A percentile compares a stretch with the other conserved stretches of the same genome.
phyloP scores from a whole-genome alignment of 176 grass and related monocot species.

The Elymus sibiricus region DNA sequence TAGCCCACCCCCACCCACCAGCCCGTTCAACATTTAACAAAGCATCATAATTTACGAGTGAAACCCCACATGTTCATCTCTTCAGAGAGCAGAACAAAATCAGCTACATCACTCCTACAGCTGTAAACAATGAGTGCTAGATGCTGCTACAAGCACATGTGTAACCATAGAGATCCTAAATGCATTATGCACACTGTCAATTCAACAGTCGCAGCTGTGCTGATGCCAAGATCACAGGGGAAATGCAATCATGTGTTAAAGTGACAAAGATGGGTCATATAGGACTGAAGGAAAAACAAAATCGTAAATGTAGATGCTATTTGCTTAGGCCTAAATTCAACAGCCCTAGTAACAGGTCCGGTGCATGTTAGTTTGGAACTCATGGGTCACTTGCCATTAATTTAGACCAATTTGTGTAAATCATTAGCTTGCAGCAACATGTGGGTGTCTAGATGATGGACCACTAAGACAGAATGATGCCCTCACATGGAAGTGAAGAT shows the following conservation, averaged over 20 bases:
- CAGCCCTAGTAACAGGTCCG: not conserved
- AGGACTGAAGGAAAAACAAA: not conserved
- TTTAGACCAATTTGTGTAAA: not conserved
- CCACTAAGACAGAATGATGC: not conserved
- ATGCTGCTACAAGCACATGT: not conserved
- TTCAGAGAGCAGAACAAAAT: not conserved
- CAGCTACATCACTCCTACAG: not conserved
- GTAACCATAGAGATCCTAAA: not conserved
- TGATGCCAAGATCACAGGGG: not conserved
- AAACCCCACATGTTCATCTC: not conserved
- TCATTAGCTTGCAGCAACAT: slow-evolving; percentile 19
- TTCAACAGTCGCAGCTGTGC: not conserved
- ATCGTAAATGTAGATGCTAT: not conserved
- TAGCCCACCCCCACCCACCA: not conserved
- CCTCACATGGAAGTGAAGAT: not conserved
- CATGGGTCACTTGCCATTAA: not conserved
- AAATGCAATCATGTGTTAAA: not conserved
- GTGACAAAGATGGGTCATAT: not conserved
- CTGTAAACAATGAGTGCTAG: not conserved
- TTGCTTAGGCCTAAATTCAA: not conserved
- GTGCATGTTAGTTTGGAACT: not conserved
- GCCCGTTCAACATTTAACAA: slow-evolving; percentile 4
- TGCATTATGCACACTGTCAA: not conserved
- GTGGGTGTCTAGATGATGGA: not conserved
- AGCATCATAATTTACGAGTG: slow-evolving; percentile 3